Evolutionary conservation across 2,329 filamentous ascomycete species (phyloP), one percentile per base, ranked within the genome.

Genomic region (Stachybotrys chlorohalonatus): DNA sequence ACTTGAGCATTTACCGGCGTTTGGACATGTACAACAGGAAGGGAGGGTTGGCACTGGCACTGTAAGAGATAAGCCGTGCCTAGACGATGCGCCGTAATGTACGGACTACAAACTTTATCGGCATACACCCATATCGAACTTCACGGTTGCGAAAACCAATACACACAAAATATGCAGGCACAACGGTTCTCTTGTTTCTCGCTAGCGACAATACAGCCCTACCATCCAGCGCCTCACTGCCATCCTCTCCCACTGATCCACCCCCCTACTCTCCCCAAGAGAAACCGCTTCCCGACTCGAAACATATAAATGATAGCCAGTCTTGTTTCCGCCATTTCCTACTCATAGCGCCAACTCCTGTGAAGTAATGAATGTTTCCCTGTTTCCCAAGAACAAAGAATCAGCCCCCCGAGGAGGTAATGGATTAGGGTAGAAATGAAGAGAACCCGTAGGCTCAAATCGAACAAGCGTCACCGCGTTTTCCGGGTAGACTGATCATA

Each of bases 301-400:
- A 42, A 13, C 9, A 42, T 42, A 58, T 17, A 24, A 55, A 54
- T 47, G 61, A 63, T 51, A 48, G 50, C 42, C 54, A 51, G 46
- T 49, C 31, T 54, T 52, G 47, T 48, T 47, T 55, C 61, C 58
- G 58, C 57, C 53, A 58, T 62, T 56, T 62, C 56, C 66, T 65
- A 55, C 49, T 49, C 62, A 51, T 59, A 64, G 62, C 64, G 64
- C 64, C 64, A 57, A 56, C 60, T 58, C 59, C 61, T 58, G 64
- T 64, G 57, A 62, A 58, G 46, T 62, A 57, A 56, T 56, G 52
- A 59, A 53, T 53, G 52, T 54, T 54, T 58, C 15, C 53, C 53
- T 51, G 50, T 54, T 45, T 53, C 36, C 8, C 9, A 42, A 42
- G 13, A 9, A 42, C 8, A 42, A 42, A 42, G 13, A 42, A 42